Percentiles rank a stretch among this genome's conserved stretches.
These are phyloP conservation scores for Phoma sp. DNA, from an alignment of 2,329 filamentous ascomycete genomes.

Conservation along the genomic window DNA sequence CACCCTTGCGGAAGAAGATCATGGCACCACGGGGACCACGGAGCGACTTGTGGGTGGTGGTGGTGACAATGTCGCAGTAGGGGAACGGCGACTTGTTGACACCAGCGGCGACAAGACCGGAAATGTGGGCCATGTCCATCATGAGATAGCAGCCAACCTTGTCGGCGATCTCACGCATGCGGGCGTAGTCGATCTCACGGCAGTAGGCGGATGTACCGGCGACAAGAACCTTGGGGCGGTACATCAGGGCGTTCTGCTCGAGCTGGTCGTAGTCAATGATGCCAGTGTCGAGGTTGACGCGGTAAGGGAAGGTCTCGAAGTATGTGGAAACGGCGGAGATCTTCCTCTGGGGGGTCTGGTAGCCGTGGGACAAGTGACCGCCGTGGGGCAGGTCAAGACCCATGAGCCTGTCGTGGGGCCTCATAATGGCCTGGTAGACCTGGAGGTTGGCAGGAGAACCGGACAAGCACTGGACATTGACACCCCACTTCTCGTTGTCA, in stretches of 20 bases:
- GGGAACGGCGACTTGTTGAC: conserved; percentile 90
- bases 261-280: conserved; percentile 94
- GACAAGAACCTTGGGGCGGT: conserved; percentile 94
- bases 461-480: conserved; percentile 87
- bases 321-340: conserved; percentile 99
- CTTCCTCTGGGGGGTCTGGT: conserved; percentile 95
- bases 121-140: conserved; percentile 97
- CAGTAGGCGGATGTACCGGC: conserved; percentile 96
- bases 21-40: conserved; percentile 94
- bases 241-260: conserved; percentile 84
- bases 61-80: conserved; percentile 93
- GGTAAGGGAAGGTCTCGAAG: conserved; percentile 97
- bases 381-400: conserved; percentile 93
- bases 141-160: conserved; percentile 92
- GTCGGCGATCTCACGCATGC: conserved; percentile 89
- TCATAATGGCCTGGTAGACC: conserved; percentile 97
- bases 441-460: conserved; percentile 97
- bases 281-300: conserved; percentile 86
- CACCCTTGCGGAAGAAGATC: conserved; percentile 97
- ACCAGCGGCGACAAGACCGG: conserved; percentile 88
- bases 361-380: conserved; percentile 94
- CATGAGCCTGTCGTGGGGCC: conserved; percentile 95
- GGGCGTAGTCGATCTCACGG: conserved; percentile 91
- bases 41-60: conserved; percentile 96
- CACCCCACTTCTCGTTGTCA: conserved; percentile 87